Evolutionary conservation across 495 filamentous ascomycete species (phyloP).

Genomic region (Aspergillus homomorphus): DNA sequence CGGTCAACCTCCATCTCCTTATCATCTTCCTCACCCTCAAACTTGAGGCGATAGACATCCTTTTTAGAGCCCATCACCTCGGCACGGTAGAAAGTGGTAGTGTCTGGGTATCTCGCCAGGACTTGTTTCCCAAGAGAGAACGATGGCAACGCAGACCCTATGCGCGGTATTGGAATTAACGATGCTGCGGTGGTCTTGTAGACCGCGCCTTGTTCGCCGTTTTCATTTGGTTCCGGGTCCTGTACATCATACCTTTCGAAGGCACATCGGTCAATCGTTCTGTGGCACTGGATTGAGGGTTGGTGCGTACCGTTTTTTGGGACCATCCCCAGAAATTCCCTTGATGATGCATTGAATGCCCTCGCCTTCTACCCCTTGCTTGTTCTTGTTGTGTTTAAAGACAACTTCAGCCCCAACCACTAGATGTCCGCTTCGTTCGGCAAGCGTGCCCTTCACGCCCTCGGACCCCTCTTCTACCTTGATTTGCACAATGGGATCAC

Average conservation of each 20-base stretch:
- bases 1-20: conserved; percentile 77
- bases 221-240: conserved; percentile 85
- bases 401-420: conserved; percentile 77
- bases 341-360: conserved; percentile 89
- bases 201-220: conserved; percentile 64
- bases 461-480: conserved; percentile 58
- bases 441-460: conserved; percentile 45
- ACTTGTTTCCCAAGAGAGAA: conserved; percentile 79
- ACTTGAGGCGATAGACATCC: conserved; percentile 64
- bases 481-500: conserved; percentile 38
- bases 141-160: conserved; percentile 55
- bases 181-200: conserved; percentile 75
- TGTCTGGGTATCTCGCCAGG: conserved; percentile 81
- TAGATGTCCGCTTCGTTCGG: conserved; percentile 54
- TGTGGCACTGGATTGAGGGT: conserved; percentile 9
- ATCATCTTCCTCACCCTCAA: conserved; percentile 83
- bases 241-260: conserved; percentile 79
- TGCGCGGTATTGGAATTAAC: conserved; percentile 78
- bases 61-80: conserved; percentile 78
- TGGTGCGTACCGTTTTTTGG: conserved; percentile 62
- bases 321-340: conserved; percentile 77
- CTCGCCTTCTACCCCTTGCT: conserved; percentile 61
- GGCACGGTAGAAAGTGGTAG: conserved; percentile 95
- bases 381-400: conserved; percentile 73
- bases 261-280: conserved; percentile 17